A percentile compares a stretch with the other conserved stretches of the same genome.
Conservation (phyloP, 257 asterid species). For the Nicotiana noctiflora region DNA sequence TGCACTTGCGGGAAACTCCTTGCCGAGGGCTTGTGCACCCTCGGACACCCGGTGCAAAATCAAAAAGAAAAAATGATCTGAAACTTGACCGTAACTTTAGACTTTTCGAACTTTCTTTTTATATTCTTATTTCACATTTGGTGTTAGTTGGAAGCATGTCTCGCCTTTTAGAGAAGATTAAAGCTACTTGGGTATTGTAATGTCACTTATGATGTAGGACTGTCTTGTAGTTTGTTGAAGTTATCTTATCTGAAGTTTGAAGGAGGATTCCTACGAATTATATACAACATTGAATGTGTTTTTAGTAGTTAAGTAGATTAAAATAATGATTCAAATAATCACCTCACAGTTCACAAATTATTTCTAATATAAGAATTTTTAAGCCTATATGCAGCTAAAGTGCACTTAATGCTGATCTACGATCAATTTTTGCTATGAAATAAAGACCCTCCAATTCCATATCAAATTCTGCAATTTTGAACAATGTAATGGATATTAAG, state of each 20-base stretch:
- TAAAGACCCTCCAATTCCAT: neutral
- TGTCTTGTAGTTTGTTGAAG: neutral
- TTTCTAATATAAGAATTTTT: neutral
- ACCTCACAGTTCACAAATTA: neutral
- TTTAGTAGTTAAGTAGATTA: neutral
- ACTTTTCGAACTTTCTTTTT: neutral
- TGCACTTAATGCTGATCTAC: neutral
- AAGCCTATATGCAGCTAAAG: neutral
- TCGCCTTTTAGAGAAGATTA: neutral
- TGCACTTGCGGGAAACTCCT: too few relatives aligned
- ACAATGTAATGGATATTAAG: neutral
- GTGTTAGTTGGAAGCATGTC: neutral
- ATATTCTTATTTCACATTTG: neutral
- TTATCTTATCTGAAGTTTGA: neutral
- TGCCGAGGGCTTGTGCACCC: too few relatives aligned
- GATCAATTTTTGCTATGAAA: neutral
- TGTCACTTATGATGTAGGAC: neutral
- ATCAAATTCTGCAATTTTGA: neutral
- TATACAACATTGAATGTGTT: neutral
- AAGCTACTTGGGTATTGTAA: neutral
- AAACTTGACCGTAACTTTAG: neutral
- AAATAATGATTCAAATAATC: neutral
- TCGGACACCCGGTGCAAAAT: too few relatives aligned
- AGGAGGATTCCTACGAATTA: neutral
- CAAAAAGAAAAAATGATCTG: neutral